Evolutionary conservation across 192 early-diverging fungal species (phyloP), one percentile per base, ranked within the genome.

Genomic region (Kappamyces sp.): DNA sequence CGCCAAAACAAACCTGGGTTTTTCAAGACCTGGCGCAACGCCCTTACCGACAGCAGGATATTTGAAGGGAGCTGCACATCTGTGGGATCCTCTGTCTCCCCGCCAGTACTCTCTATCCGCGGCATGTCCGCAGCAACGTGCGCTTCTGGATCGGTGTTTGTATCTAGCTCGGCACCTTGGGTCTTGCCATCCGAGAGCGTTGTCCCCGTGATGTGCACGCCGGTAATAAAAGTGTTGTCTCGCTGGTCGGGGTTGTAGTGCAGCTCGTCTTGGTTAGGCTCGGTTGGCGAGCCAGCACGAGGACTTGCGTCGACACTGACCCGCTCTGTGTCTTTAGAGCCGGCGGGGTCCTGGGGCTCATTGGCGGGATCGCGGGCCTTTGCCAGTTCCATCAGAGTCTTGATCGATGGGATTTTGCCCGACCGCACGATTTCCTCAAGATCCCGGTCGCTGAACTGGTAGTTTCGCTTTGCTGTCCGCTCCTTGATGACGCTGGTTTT

Each of bases 211-310:
- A 82, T 82, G 62, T 82, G 74, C 1, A 82, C 77, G n/a, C 75
- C 68, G 1, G 80, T 82, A 3, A 82, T 32, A 52, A 82, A 82
- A 15, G 79, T 82, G 8, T 59, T 32, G 42, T 82, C 77, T 15
- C 57, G 35, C n/a, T 52, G 62, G 10, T 55, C 37, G 4, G 70
- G 68, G 53, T 74, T 66, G 61, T 72, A 80, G 3, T 68, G 60
- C 2, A 75, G 48, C 36, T 62, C 65, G 3, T 38, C 40, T 38
- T n/a, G 6, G 52, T 23, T 54, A 3, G 32, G 31, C 49, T 7
- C 49, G 31, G 49, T 35, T 50, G 5, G 31, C 49, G 8, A 33
- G 31, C 36, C 5, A 35, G 3, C 32, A 50, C 31, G 49, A 5
- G 49, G 3, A 33, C n/a, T 46, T 46, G 9, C 9, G 9, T 44